Base-by-base conservation (phyloP, 1,284 basidiomycete genomes). In the Moesziomyces sp. region DNA sequence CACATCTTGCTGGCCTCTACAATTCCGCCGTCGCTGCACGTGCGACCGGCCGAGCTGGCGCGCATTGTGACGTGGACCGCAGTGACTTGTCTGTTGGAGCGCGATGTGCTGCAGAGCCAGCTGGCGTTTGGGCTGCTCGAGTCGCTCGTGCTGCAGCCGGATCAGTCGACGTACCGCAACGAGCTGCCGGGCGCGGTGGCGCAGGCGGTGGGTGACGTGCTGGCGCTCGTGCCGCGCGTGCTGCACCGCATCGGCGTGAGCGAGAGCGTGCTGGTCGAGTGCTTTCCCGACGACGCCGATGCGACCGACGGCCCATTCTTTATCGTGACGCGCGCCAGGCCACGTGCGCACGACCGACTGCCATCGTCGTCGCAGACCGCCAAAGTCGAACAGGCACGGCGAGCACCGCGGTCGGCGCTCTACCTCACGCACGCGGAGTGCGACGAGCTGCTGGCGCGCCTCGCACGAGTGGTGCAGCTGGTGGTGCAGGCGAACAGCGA, bases 381-480 rank as follows among this genome's bases (percentile, higher is more conserved):
- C 23, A 26, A 23, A 9, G 8, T 13, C 9, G 23, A 5, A 13
- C 46, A 18, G 24, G 23, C 14, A 5, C 24, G 46, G 11, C 46
- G 21, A 16, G 13, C 13, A 11, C 21, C 46, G 24, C 24, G 42
- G 30, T 53, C 62, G 19, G 46, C 62, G 18, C 26, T 45, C 21
- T 65, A 72, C 40, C 50, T 73, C 18, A 67, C 70, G 7, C 64
- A 63, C 14, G 44, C 46, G 8, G 70, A 73, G 43, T 45, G 64
- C 46, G 60, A 67, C 33, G 56, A 73, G 3, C 43, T 67, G 28
- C 21, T 73, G 9, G 45, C 47, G 35, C 59, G 54, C 24, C 60
- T 73, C 13, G 59, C 63, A 0, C 54, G 53, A 10, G 26, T 64
- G 52, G 21, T 63, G 21, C 28, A 52, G 5, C 48, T 56, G 46